Percentiles rank a stretch among this genome's conserved stretches.
phyloP scores from a whole-genome alignment of 2,329 filamentous ascomycete species.

The Arthroderma uncinatum region DNA sequence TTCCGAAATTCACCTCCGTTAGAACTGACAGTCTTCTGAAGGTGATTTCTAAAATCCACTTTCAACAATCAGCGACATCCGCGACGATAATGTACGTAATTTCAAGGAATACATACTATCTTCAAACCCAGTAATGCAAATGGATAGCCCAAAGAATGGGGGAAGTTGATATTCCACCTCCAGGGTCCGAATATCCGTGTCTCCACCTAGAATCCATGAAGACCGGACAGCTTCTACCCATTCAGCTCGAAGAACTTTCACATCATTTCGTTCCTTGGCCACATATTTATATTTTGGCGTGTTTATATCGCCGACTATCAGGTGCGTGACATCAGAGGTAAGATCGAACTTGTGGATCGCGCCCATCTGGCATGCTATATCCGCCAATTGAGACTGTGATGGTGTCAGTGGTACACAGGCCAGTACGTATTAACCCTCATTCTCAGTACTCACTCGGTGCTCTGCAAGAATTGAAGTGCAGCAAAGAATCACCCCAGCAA shows the following conservation, averaged over 20 bases:
- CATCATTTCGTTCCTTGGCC: conserved; percentile 74
- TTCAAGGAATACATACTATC: conserved; percentile 40
- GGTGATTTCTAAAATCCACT: conserved; percentile 48
- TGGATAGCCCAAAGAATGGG: conserved; percentile 43
- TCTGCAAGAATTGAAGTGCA: conserved; percentile 77
- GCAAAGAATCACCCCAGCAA: conserved; percentile 66
- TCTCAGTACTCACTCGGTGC: conserved; percentile 50
- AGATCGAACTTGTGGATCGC: conserved; percentile 81
- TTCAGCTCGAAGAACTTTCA: conserved; percentile 66
- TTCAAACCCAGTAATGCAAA: conserved; percentile 61
- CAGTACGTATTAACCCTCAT: conserved; percentile 8
- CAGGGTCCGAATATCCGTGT: conserved; percentile 59
- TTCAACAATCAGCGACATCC: neutral
- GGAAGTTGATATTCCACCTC: conserved; percentile 46
- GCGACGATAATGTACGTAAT: neutral
- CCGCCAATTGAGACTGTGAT: conserved; percentile 31
- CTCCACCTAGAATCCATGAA: conserved; percentile 67
- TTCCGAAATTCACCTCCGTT: conserved; percentile 78
- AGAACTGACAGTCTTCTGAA: conserved; percentile 54
- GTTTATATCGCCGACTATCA: conserved; percentile 78
- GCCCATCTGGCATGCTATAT: conserved; percentile 62
- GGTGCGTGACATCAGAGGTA: conserved; percentile 90
- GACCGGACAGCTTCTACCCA: conserved; percentile 75
- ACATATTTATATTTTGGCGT: conserved; percentile 95
- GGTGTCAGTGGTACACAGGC: neutral